phyloP scores from a whole-genome alignment of 2,329 filamentous ascomycete species.

The Nemania abortiva region DNA sequence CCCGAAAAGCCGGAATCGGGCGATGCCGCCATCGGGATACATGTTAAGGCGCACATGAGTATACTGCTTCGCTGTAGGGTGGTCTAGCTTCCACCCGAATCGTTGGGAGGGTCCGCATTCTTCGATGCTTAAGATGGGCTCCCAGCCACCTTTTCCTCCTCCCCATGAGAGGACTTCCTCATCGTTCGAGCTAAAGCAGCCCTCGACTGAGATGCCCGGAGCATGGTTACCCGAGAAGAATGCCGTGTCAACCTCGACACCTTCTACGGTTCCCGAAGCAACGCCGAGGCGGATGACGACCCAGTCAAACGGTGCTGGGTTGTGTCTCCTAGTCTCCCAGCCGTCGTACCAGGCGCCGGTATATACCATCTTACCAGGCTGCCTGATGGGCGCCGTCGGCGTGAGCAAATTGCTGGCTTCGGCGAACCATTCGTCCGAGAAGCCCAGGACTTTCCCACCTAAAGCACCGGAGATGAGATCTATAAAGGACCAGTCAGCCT shows the following conservation, averaged over 20 bases:
- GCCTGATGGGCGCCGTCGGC: slow-evolving; percentile 71
- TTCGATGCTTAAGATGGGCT: slow-evolving; percentile 75
- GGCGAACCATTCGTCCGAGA: slow-evolving; percentile 77
- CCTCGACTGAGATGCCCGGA: slow-evolving; percentile 82
- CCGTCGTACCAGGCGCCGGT: slow-evolving; percentile 79
- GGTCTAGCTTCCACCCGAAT: slow-evolving; percentile 77
- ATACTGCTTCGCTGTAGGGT: slow-evolving; percentile 73
- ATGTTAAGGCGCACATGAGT: slow-evolving; percentile 85
- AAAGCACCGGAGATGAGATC: slow-evolving; percentile 72
- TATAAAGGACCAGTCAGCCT: slow-evolving; percentile 49
- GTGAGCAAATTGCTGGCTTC: slow-evolving; percentile 73
- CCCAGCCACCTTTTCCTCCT: slow-evolving; percentile 72
- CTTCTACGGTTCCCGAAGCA: slow-evolving; percentile 77
- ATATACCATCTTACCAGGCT: slow-evolving; percentile 76
- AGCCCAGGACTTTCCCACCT: slow-evolving; percentile 73
- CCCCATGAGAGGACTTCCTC: slow-evolving; percentile 73
- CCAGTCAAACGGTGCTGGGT: slow-evolving; percentile 73
- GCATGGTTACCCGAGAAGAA: slow-evolving; percentile 88
- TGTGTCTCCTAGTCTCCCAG: slow-evolving; percentile 77
- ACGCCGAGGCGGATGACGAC: slow-evolving; percentile 75
- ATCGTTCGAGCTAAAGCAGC: slow-evolving; percentile 74
- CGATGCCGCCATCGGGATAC: slow-evolving; percentile 89
- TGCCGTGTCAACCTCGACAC: slow-evolving; percentile 83
- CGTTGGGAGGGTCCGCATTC: slow-evolving; percentile 80
- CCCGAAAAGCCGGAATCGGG: slow-evolving; percentile 82